Percentiles rank a stretch among this genome's conserved stretches.
Evolutionary conservation across 2,329 filamentous ascomycete genomes (phyloP).

Genomic region (Monosporascus sp.): DNA sequence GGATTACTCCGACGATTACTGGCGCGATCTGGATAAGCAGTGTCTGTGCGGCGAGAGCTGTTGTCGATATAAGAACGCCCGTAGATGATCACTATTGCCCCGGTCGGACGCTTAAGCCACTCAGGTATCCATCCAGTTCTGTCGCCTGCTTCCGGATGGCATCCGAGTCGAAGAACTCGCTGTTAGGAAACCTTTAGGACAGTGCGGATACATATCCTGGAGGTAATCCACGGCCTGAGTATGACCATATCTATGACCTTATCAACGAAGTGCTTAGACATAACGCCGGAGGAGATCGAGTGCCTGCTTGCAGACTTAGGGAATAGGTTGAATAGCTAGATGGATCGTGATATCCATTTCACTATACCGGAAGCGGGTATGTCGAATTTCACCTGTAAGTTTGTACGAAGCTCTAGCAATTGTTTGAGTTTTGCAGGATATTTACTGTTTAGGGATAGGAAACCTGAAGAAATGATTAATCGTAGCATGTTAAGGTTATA

Average conservation of each 20-base stretch:
- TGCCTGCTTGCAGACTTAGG: constrained; percentile 25
- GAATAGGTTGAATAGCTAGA: constrained; percentile 16
- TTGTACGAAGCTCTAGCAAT: no score
- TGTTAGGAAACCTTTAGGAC: no score
- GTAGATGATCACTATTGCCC: no score
- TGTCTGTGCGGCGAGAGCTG: constrained; percentile 49
- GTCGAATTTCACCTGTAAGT: no score
- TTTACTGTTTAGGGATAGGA: no score
- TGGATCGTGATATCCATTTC: constrained; percentile 25
- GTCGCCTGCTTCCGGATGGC: no score
- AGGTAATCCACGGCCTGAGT: constrained; percentile 26
- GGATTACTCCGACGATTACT: constrained; percentile 54
- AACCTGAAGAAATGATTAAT: no score
- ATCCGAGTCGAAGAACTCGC: no score
- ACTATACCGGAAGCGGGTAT: constrained; percentile 24
- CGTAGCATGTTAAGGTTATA: no score
- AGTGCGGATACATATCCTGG: constrained; percentile 28
- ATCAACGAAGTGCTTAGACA: constrained; percentile 25
- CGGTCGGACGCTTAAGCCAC: no score
- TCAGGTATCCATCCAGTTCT: no score
- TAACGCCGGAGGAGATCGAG: constrained; percentile 26
- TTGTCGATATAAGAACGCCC: constrained; percentile 34
- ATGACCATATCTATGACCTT: constrained; percentile 12
- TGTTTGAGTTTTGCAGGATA: no score
- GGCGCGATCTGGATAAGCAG: constrained; percentile 48